A percentile compares a stretch with the other conserved stretches of the same genome.
Conservation (phyloP, 179 eudicot species). For the Beta lomatogona region DNA sequence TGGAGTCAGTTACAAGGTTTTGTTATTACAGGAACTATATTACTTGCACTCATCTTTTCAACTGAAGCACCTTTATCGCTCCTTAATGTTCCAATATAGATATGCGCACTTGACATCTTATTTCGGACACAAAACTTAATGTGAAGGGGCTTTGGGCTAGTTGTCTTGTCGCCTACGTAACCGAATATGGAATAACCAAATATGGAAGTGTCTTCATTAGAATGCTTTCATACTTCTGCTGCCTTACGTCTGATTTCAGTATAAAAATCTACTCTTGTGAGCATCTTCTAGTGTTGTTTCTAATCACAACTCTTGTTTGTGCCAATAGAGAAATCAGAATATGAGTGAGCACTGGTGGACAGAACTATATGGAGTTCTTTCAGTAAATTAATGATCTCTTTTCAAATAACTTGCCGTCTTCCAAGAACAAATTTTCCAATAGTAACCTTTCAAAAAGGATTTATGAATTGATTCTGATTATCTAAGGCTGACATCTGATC, state of each 20-base stretch:
- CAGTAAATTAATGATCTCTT: background rate
- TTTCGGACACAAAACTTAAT: no score
- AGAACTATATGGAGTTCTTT: background rate
- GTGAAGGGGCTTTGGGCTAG: background rate
- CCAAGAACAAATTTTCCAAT: background rate
- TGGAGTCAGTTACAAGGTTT: background rate
- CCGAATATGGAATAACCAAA: no score
- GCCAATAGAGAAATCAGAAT: background rate
- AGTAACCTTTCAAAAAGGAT: background rate
- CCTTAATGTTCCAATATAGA: background rate
- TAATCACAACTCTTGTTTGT: background rate
- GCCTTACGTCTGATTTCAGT: background rate
- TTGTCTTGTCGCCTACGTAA: no score
- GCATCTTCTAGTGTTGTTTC: background rate
- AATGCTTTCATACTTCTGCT: background rate
- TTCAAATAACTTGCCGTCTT: background rate
- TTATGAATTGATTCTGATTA: background rate
- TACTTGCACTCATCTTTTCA: background rate
- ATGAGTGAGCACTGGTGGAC: no score
- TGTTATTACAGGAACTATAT: background rate
- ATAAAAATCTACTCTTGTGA: no score
- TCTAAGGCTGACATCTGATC: background rate
- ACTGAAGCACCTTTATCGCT: background rate
- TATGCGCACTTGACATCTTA: background rate
- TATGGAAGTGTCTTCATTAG: background rate